Evolutionary conservation across 2,329 filamentous ascomycete species (phyloP).

Genomic region (Fusarium penzigii): DNA sequence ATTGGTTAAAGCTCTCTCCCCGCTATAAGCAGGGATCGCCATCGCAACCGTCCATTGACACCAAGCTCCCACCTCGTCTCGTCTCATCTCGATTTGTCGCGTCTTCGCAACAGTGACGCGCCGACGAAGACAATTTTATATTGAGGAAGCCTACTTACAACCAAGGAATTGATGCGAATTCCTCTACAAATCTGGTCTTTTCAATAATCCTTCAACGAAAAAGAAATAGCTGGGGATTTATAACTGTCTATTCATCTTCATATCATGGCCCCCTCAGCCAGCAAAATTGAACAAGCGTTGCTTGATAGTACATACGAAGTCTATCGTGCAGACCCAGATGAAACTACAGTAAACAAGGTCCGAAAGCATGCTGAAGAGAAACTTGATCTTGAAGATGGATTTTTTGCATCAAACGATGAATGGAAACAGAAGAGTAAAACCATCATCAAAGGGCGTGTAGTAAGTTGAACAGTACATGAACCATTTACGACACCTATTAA

Average conservation of each 20-base stretch:
- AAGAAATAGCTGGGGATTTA: no score
- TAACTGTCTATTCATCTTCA: not conserved
- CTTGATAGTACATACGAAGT: slow-evolving; percentile 48
- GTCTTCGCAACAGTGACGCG: slow-evolving; percentile 14
- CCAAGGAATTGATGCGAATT: not conserved
- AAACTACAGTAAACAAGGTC: slow-evolving; percentile 58
- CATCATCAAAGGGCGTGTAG: slow-evolving; percentile 56
- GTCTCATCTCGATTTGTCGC: slow-evolving; percentile 13
- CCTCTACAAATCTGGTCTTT: not conserved
- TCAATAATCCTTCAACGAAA: no score
- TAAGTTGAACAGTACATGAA: slow-evolving; percentile 36
- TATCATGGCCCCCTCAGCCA: slow-evolving; percentile 43
- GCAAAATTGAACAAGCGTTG: slow-evolving; percentile 48
- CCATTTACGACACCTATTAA: slow-evolving; percentile 1
- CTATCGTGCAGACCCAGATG: slow-evolving; percentile 45
- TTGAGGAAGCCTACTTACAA: slow-evolving; percentile 1
- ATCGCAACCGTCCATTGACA: slow-evolving; percentile 11
- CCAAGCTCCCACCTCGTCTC: slow-evolving; percentile 7
- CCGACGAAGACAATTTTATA: not conserved
- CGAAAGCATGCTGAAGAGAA: slow-evolving; percentile 54
- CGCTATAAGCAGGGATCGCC: slow-evolving; percentile 9
- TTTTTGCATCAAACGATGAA: slow-evolving; percentile 44
- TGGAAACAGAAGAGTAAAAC: slow-evolving; percentile 63
- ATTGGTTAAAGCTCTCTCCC: slow-evolving; percentile 25
- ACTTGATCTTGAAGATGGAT: slow-evolving; percentile 50